These are phyloP conservation scores for Solanum hybrid DNA, from an alignment of 305 asterid genomes.

Conservation along the genomic window DNA sequence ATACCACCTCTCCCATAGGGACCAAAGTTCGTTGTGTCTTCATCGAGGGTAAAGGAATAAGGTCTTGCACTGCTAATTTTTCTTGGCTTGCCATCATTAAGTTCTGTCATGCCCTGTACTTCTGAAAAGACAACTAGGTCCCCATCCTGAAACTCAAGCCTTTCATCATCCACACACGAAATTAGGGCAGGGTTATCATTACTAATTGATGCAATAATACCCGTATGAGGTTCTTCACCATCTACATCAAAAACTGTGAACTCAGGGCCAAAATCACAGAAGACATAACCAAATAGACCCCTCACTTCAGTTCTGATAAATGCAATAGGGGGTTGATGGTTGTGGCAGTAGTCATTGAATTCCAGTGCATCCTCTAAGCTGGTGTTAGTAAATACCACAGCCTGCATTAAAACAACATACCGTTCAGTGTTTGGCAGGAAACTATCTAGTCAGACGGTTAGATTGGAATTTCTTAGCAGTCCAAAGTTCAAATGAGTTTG, in stretches of 20 bases:
- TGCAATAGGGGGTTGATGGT: conserved; percentile 85
- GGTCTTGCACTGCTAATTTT: conserved; percentile 64
- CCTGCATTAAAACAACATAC: conserved; percentile 32
- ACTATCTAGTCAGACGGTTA: not conserved
- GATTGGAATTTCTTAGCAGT: not conserved
- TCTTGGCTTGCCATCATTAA: conserved; percentile 92
- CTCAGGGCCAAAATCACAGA: conserved; percentile 91
- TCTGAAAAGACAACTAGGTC: conserved; percentile 89
- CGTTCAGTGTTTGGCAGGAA: not conserved
- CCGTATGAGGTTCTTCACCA: conserved; percentile 92
- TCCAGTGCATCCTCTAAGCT: conserved; percentile 54
- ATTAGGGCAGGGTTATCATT: conserved; percentile 85
- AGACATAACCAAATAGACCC: conserved; percentile 79
- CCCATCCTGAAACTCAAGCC: conserved; percentile 95
- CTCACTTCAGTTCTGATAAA: conserved; percentile 85
- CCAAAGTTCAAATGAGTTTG: not conserved
- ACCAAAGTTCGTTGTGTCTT: conserved; percentile 67
- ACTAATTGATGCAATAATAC: conserved; percentile 82
- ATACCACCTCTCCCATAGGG: conserved; percentile 77
- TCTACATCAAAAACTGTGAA: conserved; percentile 84
- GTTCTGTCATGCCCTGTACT: conserved; percentile 80
- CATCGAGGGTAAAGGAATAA: conserved; percentile 72
- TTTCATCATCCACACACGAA: conserved; percentile 88
- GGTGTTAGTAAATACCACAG: conserved; percentile 76
- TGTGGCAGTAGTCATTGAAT: conserved; percentile 77